Conservation (phyloP, 2,329 filamentous ascomycete genomes). For the Calycina marina region DNA sequence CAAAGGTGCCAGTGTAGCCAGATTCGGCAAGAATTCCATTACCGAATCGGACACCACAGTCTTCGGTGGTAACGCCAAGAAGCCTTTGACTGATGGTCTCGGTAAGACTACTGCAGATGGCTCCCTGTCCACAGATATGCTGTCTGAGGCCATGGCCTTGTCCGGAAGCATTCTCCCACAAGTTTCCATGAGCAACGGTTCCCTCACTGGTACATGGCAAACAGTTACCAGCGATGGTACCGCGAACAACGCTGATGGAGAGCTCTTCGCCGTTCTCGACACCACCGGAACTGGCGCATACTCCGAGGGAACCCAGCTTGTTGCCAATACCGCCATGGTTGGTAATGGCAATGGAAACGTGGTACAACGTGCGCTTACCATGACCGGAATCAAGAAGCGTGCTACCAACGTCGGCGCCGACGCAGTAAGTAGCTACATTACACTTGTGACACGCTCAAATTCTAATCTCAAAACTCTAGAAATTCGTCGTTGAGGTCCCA, state of each 20-base stretch:
- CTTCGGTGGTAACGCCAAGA: slow-evolving; percentile 38
- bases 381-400: slow-evolving; percentile 19
- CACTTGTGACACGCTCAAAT: too few relatives aligned
- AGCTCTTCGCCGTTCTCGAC: slow-evolving; percentile 44
- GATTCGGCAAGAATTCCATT: slow-evolving; percentile 26
- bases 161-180: slow-evolving; percentile 44
- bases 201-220: slow-evolving; percentile 47
- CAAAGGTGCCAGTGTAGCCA: slow-evolving; percentile 27
- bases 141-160: slow-evolving; percentile 38
- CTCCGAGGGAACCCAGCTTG: slow-evolving; percentile 34
- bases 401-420: slow-evolving; percentile 22
- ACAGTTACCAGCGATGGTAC: slow-evolving; percentile 54
- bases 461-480: too few relatives aligned
- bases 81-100: slow-evolving; percentile 34
- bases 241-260: slow-evolving; percentile 15
- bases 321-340: slow-evolving; percentile 38
- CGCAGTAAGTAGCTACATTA: too few relatives aligned
- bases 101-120: slow-evolving; percentile 39
- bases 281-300: slow-evolving; percentile 37
- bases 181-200: slow-evolving; percentile 39
- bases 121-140: slow-evolving; percentile 43
- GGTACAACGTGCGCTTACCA: slow-evolving; percentile 17
- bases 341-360: slow-evolving; percentile 28
- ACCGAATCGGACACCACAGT: slow-evolving; percentile 33
- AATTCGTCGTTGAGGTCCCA: slow-evolving; percentile 25